Evolutionary conservation across 768 basidiomycete genomes (phyloP), one percentile per base, ranked within the genome.

Genomic region (Leccinum disarticulatum): DNA sequence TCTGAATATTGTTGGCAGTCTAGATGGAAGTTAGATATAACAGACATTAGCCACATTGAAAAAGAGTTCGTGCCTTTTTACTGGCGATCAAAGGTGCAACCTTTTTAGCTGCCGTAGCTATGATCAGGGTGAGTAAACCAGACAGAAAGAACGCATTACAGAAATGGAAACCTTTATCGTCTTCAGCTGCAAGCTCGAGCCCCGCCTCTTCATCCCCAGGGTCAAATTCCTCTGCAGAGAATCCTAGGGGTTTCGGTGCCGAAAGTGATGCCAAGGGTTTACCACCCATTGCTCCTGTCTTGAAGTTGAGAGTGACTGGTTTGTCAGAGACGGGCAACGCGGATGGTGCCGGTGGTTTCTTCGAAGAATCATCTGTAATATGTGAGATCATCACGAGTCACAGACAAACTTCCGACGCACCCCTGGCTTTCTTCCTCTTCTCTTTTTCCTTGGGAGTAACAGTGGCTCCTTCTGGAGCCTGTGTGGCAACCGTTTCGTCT

Each of bases 1-100:
- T 98, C 68, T 83, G 87, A 70, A 99, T 98, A 68, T 95, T 94
- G 72, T 83, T 90, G 52, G 84, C 90, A 49, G 87, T 91, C 93
- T 97, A 70, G 46, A 55, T 8, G 52, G 15, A 59, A 28, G 55
- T 63, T 48, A 66, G n/a, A 33, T n/a, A 52, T 17, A 8, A 25
- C 19, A 9, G 22, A 17, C 15, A 31, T 52, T 14, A 19, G 49
- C 7, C 6, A 54, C 11, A 30, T 41, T 25, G 3, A 5, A 38
- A 3, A 10, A 52, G 1, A 3, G 30, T 60, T 62, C 74, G 38
- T 66, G 88, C 93, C 87, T 93, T 94, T 80, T 87, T 92, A 71
- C 89, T 93, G 22, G 88, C 86, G 38, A 93, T 88, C 64, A 93
- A 76, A 4, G 93, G 91, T 15, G 88, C 87, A 41, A 95, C 88